These are phyloP conservation scores for Vanilla planifolia DNA, from an alignment of 106 monocot genomes.

Conservation along the genomic window DNA sequence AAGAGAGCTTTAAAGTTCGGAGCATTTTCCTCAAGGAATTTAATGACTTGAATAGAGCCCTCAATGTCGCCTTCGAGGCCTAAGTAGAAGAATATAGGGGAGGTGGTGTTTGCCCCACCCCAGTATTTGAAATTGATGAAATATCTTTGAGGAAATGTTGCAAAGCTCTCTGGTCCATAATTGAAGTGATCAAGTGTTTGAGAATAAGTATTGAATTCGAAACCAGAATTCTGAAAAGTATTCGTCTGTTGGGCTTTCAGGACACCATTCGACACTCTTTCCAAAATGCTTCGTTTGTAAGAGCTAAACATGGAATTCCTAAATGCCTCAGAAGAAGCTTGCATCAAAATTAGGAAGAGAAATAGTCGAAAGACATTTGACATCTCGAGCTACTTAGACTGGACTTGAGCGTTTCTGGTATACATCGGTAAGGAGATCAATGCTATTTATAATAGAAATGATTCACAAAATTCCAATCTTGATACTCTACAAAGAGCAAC, in stretches of 20 bases:
- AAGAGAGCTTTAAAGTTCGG: conserved; percentile 24
- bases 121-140: conserved; percentile 25
- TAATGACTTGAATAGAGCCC: background rate
- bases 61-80: conserved; percentile 29
- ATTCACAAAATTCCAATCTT: no score
- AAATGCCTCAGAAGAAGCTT: background rate
- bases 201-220: conserved; percentile 5
- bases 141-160: conserved; percentile 38
- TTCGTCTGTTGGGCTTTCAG: no score
- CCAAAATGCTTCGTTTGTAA: background rate
- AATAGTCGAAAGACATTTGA: no score
- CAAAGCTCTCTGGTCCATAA: conserved; percentile 25
- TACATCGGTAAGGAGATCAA: no score
- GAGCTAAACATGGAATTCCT: background rate
- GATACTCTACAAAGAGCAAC: no score
- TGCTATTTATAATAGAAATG: no score
- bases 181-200: conserved; percentile 48
- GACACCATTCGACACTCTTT: no score
- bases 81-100: conserved; percentile 48
- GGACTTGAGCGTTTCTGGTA: no score
- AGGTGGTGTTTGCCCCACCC: conserved; percentile 21
- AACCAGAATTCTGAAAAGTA: no score
- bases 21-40: conserved; percentile 23
- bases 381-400: no score
- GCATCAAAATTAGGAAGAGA: background rate